Evolutionary conservation across 352 stramenopile genomes (phyloP).

Genomic region (Globisporangium yorkense): DNA sequence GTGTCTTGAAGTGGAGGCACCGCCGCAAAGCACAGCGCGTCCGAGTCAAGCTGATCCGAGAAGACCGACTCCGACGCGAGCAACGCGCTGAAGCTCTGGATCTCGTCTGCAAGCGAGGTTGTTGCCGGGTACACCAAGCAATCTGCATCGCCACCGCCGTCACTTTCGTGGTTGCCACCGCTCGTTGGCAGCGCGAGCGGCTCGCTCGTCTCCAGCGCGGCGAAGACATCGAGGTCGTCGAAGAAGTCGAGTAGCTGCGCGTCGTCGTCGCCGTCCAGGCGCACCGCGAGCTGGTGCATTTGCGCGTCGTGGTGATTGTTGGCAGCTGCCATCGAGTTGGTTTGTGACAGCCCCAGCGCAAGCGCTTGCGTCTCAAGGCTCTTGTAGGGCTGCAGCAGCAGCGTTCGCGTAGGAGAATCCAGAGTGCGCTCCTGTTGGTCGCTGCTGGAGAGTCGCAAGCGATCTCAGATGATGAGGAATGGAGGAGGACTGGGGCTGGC

Average conservation of each 20-base stretch:
- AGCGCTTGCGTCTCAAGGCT: too few relatives aligned
- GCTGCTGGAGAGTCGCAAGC: too few relatives aligned
- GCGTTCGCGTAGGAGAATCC: too few relatives aligned
- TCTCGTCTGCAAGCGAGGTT: not conserved
- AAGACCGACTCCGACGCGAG: not conserved
- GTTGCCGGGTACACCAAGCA: not conserved
- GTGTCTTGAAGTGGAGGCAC: not conserved
- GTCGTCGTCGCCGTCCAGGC: too few relatives aligned
- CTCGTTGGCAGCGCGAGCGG: not conserved
- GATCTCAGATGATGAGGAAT: too few relatives aligned
- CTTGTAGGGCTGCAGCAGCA: too few relatives aligned
- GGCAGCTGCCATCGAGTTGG: not conserved
- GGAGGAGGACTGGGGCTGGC: too few relatives aligned
- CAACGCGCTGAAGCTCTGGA: not conserved
- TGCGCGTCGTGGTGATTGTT: not conserved
- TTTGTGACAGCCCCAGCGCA: too few relatives aligned
- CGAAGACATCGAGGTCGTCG: conserved; percentile 4
- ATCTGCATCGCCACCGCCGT: not conserved
- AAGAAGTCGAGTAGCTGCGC: conserved; percentile 2
- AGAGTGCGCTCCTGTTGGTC: too few relatives aligned
- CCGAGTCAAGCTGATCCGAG: not conserved
- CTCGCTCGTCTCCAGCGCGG: not conserved
- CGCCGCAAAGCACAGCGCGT: not conserved
- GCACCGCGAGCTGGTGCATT: too few relatives aligned
- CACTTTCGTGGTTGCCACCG: not conserved